These are phyloP conservation scores for Aspergillus wentii DNA, from an alignment of 495 filamentous ascomycete species.

Conservation along the genomic window DNA sequence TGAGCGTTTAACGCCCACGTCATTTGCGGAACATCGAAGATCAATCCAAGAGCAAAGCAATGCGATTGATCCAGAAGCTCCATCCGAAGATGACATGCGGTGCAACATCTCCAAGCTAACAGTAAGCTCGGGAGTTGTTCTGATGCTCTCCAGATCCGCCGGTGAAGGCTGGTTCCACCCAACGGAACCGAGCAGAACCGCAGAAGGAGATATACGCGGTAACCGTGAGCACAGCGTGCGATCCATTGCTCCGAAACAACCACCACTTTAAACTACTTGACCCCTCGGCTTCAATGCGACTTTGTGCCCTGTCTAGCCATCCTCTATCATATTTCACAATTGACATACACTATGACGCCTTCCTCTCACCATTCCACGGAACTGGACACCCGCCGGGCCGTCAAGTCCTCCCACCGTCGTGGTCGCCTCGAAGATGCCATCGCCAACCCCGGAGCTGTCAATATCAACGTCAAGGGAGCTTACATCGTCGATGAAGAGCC, in stretches of 20 bases:
- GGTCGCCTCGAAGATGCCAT: conserved; percentile 61
- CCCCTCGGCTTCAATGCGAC: no score
- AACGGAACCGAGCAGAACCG: conserved; percentile 28
- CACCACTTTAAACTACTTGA: conserved; percentile 1
- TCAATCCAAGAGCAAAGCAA: no score
- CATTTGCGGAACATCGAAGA: no score
- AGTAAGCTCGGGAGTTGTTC: no score
- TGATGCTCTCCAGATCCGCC: no score
- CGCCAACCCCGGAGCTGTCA: conserved; percentile 75
- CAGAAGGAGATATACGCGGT: conserved; percentile 50
- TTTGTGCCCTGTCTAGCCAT: not conserved
- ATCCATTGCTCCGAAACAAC: conserved; percentile 13
- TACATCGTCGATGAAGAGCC: conserved; percentile 89
- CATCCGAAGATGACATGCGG: no score
- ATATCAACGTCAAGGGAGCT: conserved; percentile 92
- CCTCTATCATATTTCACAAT: conserved; percentile 5
- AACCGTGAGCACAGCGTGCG: conserved; percentile 37
- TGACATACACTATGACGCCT: conserved; percentile 13
- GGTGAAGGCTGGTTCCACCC: conserved; percentile 20
- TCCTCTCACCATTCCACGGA: conserved; percentile 11
- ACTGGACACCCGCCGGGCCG: conserved; percentile 10
- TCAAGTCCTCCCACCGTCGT: conserved; percentile 17
- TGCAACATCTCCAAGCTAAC: no score
- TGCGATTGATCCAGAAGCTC: no score
- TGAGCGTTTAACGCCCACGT: no score